phyloP scores from a whole-genome alignment of 2,329 filamentous ascomycete genomes.

The Arthrocladium fulminans region DNA sequence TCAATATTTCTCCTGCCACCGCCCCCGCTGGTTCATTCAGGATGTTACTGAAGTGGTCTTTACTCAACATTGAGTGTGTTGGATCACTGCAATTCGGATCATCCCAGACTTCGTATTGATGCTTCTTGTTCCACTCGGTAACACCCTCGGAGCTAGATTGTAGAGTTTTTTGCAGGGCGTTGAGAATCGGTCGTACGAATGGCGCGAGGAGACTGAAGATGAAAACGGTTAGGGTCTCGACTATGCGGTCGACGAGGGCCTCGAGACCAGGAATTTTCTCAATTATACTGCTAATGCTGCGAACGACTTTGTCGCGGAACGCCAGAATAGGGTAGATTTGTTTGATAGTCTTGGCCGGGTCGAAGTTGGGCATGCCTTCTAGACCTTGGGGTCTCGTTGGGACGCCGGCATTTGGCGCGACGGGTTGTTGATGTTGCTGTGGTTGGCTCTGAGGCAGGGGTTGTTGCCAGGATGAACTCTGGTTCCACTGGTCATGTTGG shows the following conservation, averaged over 20 bases:
- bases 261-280: slow-evolving; percentile 88
- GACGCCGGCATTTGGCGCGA: background rate
- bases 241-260: slow-evolving; percentile 82
- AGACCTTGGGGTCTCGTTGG: slow-evolving; percentile 44
- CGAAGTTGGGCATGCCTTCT: slow-evolving; percentile 69
- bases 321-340: slow-evolving; percentile 92
- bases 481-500: slow-evolving; percentile 7
- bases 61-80: slow-evolving; percentile 73
- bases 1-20: slow-evolving; percentile 64
- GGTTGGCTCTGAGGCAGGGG: background rate
- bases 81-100: slow-evolving; percentile 67
- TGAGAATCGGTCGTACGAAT: slow-evolving; percentile 86
- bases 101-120: slow-evolving; percentile 73
- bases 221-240: slow-evolving; percentile 85
- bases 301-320: slow-evolving; percentile 90
- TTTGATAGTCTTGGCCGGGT: slow-evolving; percentile 63
- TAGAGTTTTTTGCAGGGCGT: slow-evolving; percentile 69
- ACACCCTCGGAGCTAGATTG: slow-evolving; percentile 75
- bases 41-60: slow-evolving; percentile 75
- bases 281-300: slow-evolving; percentile 72
- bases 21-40: slow-evolving; percentile 69
- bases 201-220: slow-evolving; percentile 84
- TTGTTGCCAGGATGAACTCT: slow-evolving; percentile 1
- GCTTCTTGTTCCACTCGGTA: slow-evolving; percentile 57
- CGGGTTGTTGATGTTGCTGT: background rate